phyloP scores from a whole-genome alignment of 2,329 filamentous ascomycete species.

The Colletotrichum musicola region DNA sequence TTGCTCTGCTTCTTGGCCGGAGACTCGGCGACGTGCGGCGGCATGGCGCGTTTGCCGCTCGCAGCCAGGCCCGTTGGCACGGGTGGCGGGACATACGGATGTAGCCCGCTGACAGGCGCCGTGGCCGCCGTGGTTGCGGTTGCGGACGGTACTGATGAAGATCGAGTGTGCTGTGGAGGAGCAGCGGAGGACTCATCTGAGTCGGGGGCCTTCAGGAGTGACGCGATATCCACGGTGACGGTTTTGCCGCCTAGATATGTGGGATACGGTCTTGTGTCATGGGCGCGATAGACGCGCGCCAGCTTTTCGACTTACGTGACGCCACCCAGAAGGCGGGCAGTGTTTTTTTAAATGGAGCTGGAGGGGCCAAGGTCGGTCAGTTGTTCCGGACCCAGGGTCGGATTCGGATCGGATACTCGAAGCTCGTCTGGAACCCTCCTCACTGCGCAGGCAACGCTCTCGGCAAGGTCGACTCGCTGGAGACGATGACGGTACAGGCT shows the following conservation, averaged over 20 bases:
- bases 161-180: constrained; percentile 53
- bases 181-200: constrained; percentile 76
- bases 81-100: constrained; percentile 41
- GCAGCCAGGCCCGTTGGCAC: constrained; percentile 50
- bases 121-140: constrained; percentile 42
- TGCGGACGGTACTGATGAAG: constrained; percentile 50
- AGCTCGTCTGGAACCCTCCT: constrained; percentile 14
- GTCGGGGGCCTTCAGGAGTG: constrained; percentile 82
- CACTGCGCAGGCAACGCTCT: constrained; percentile 11
- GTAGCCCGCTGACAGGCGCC: constrained; percentile 37
- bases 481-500: not conserved
- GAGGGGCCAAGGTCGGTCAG: constrained; percentile 26
- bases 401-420: constrained; percentile 18
- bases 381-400: constrained; percentile 13
- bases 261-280: constrained; percentile 47
- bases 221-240: constrained; percentile 95
- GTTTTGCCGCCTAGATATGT: constrained; percentile 54
- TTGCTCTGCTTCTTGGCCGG: constrained; percentile 96
- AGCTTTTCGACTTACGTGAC: constrained; percentile 36
- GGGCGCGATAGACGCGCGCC: constrained; percentile 43
- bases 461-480: constrained; percentile 22
- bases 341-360: constrained; percentile 16
- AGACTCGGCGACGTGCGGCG: constrained; percentile 69
- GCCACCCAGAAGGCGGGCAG: constrained; percentile 27
- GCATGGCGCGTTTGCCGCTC: constrained; percentile 62